Evolutionary conservation across 257 asterid genomes (phyloP).

Genomic region (Solanum lycopersicoides): DNA sequence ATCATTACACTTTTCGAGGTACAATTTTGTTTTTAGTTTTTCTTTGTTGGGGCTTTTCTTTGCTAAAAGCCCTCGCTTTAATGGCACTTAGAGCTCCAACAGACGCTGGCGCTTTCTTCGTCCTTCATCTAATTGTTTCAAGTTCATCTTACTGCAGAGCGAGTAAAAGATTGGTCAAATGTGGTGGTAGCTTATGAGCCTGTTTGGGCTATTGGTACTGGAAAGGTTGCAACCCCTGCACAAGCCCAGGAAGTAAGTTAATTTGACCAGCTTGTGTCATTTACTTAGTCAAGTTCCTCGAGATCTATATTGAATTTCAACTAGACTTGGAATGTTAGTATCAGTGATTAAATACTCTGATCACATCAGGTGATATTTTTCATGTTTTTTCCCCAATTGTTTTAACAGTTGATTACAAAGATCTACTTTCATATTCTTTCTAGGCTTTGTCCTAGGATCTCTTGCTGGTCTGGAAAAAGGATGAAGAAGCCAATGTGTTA

Average conservation of each 20-base stretch:
- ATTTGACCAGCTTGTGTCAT: not conserved
- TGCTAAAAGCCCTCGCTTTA: not conserved
- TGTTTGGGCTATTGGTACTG: constrained; percentile 99
- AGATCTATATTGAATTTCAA: not conserved
- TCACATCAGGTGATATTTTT: not conserved
- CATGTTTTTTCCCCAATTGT: not conserved
- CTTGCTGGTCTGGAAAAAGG: not conserved
- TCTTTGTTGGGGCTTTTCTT: not conserved
- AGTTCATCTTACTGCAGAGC: constrained; percentile 28
- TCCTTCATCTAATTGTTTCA: not conserved
- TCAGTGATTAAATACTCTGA: not conserved
- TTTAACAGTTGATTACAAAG: not conserved
- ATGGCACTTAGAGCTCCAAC: not conserved
- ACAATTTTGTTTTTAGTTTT: not conserved
- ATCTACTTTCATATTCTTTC: not conserved
- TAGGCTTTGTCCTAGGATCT: not conserved
- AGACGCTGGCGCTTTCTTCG: not conserved
- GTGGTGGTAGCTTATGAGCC: constrained; percentile 97
- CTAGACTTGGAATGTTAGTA: not conserved
- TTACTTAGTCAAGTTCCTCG: not conserved
- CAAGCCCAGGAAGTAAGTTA: constrained; percentile 96
- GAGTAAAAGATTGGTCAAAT: constrained; percentile 66
- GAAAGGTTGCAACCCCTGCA: constrained; percentile 91
- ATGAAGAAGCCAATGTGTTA: not conserved
- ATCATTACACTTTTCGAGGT: not conserved